phyloP scores from a whole-genome alignment of 768 basidiomycete species.

The Mycena vitilis region DNA sequence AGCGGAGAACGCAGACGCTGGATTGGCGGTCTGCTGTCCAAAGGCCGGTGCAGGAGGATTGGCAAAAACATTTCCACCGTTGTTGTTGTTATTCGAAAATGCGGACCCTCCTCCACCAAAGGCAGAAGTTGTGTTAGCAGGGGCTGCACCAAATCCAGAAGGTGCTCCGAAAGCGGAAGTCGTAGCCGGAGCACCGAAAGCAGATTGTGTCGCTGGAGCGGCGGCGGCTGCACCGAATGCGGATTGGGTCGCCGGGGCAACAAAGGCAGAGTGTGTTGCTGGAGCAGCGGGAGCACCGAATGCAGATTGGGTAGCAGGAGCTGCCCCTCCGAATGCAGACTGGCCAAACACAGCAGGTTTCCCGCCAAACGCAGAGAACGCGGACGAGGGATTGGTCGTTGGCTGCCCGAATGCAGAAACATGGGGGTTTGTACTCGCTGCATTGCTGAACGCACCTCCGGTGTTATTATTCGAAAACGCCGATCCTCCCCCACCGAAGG shows the following conservation, averaged over 20 bases:
- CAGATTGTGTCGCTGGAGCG: constrained; percentile 19
- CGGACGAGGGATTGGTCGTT: neutral
- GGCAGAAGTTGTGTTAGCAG: constrained; percentile 4
- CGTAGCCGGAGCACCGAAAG: constrained; percentile 29
- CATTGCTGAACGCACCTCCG: neutral
- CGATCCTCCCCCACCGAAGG: constrained; percentile 18
- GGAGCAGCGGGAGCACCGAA: constrained; percentile 36
- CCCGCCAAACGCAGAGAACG: constrained; percentile 13
- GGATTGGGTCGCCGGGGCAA: constrained; percentile 41
- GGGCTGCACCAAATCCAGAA: constrained; percentile 50
- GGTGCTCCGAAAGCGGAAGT: constrained; percentile 31
- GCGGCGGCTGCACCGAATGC: constrained; percentile 26
- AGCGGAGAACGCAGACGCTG: constrained; percentile 49
- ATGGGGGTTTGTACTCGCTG: neutral
- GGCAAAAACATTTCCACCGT: constrained; percentile 34
- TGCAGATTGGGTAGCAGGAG: constrained; percentile 38
- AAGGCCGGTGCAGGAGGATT: constrained; percentile 47
- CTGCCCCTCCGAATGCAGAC: constrained; percentile 42
- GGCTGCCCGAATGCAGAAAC: constrained; percentile 3
- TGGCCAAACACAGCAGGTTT: constrained; percentile 7
- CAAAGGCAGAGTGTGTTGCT: constrained; percentile 49
- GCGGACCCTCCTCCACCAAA: constrained; percentile 17
- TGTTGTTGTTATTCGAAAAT: constrained; percentile 5
- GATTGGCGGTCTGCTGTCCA: constrained; percentile 35
- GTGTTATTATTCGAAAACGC: constrained; percentile 14